Evolutionary conservation across 768 basidiomycete genomes (phyloP), one percentile per base, ranked within the genome.

Genomic region (Leccinum disarticulatum): DNA sequence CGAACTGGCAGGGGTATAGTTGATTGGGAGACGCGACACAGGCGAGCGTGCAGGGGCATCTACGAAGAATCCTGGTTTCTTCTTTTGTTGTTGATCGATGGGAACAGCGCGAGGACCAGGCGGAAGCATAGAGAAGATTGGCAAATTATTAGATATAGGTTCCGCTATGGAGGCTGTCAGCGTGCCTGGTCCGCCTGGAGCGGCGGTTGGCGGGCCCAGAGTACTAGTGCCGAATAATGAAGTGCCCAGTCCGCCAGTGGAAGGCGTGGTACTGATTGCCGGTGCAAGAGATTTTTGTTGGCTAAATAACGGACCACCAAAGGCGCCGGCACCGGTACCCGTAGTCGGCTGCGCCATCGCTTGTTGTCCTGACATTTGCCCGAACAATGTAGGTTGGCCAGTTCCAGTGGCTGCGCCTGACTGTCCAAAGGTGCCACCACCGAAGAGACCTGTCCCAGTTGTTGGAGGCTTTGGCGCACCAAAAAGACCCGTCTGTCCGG

Each of bases 91-190:
- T 58, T 80, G 80, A 19, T 89, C 89, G 15, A 85, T 78, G 58
- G 81, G 79, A 63, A 83, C 77, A 28, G 83, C 81, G 52, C 81
- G 90, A 28, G 84, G 89, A 41, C 87, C 85, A 13, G 87, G 83
- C 22, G 88, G 87, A 33, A 92, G 83, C 81, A 91, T 80, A 55
- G 82, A 84, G 70, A 88, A 92, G 54, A 90, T 87, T 4, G 87
- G 87, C 54, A 91, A 71, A 61, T 88, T 87, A 53, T 83, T 79
- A 33, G 82, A 83, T 62, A 93, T 87, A 8, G 91, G 91, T 71
- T 95, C 90, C 28, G 90, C 87, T 68, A 98, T 92, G 19, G 95
- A 95, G 2, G 93, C 91, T 9, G 88, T 90, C 55, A 96, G 77
- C 0, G 81, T 73, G 38, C 84, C 85, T 73, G 85, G 84, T 46